A percentile compares a stretch with the other conserved stretches of the same genome.
These are phyloP conservation scores for Collybia sordida DNA, from an alignment of 768 basidiomycete genomes.

Conservation along the genomic window DNA sequence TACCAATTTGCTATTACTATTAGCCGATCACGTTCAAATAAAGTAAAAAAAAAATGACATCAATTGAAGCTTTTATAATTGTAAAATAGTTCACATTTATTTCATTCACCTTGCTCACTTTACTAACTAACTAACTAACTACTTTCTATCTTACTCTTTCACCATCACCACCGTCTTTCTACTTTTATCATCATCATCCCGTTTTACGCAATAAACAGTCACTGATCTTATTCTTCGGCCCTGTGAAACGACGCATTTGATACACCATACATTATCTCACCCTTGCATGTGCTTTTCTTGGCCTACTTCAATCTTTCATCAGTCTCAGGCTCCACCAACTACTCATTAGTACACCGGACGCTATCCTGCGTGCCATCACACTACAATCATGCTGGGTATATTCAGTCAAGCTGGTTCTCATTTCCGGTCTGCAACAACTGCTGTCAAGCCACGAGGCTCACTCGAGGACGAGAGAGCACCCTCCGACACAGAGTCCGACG, in stretches of 20 bases:
- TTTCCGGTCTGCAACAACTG: constrained; percentile 47
- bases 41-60: too few relatives aligned
- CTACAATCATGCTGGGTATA: constrained; percentile 68
- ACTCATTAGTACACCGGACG: not conserved
- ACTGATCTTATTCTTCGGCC: too few relatives aligned
- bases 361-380: not conserved
- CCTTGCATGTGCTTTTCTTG: not conserved
- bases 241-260: too few relatives aligned
- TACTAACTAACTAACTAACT: too few relatives aligned
- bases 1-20: too few relatives aligned
- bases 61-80: too few relatives aligned
- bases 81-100: too few relatives aligned
- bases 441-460: constrained; percentile 63
- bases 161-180: not conserved
- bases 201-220: not conserved
- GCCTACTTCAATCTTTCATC: not conserved
- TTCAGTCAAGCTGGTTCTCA: constrained; percentile 69
- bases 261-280: too few relatives aligned
- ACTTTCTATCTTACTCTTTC: too few relatives aligned
- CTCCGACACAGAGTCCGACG: constrained; percentile 84
- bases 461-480: constrained; percentile 68
- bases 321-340: not conserved
- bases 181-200: not conserved
- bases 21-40: too few relatives aligned
- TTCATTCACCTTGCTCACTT: too few relatives aligned